Conservation (phyloP, 495 filamentous ascomycete genomes). For the Penicillium atrosanguineum region DNA sequence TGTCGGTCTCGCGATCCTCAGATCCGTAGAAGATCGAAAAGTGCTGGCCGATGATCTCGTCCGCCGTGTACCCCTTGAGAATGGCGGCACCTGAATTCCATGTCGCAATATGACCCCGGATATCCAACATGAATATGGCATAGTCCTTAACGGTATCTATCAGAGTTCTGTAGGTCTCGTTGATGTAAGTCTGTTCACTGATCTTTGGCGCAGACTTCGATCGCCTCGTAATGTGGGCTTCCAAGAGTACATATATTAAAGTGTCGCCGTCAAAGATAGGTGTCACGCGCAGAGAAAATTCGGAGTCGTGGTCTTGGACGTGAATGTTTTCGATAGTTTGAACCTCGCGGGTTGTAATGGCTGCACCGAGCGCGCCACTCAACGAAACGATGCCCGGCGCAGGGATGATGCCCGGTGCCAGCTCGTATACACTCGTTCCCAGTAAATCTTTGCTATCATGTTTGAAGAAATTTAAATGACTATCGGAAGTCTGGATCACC, state of each 20-base stretch:
- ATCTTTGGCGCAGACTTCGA: slow-evolving; percentile 7
- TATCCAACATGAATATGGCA: slow-evolving; percentile 66
- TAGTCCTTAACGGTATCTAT: slow-evolving; percentile 66
- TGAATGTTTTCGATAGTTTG: slow-evolving; percentile 33
- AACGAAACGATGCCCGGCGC: slow-evolving; percentile 38
- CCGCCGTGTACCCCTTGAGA: slow-evolving; percentile 55
- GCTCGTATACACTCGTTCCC: slow-evolving; percentile 41
- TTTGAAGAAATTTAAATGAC: slow-evolving; percentile 41
- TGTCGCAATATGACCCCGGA: slow-evolving; percentile 53
- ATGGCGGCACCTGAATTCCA: slow-evolving; percentile 62
- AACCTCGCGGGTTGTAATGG: slow-evolving; percentile 33
- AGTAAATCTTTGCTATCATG: slow-evolving; percentile 38
- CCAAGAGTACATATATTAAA: slow-evolving; percentile 48
- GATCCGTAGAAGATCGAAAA: slow-evolving; percentile 61
- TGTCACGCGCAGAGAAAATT: slow-evolving; percentile 45
- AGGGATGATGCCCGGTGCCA: slow-evolving; percentile 31
- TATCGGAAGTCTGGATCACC: slow-evolving; percentile 49
- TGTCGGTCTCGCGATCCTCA: slow-evolving; percentile 50
- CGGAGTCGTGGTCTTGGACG: slow-evolving; percentile 16
- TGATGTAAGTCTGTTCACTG: slow-evolving; percentile 44
- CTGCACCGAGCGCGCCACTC: slow-evolving; percentile 43
- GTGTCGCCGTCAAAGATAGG: slow-evolving; percentile 48
- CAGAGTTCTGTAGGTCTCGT: slow-evolving; percentile 61
- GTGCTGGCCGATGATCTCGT: slow-evolving; percentile 61
- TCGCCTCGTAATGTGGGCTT: slow-evolving; percentile 36